Evolutionary conservation across 305 asterid genomes (phyloP), one percentile per base, ranked within the genome.

Genomic region (Fraxinus sp.): DNA sequence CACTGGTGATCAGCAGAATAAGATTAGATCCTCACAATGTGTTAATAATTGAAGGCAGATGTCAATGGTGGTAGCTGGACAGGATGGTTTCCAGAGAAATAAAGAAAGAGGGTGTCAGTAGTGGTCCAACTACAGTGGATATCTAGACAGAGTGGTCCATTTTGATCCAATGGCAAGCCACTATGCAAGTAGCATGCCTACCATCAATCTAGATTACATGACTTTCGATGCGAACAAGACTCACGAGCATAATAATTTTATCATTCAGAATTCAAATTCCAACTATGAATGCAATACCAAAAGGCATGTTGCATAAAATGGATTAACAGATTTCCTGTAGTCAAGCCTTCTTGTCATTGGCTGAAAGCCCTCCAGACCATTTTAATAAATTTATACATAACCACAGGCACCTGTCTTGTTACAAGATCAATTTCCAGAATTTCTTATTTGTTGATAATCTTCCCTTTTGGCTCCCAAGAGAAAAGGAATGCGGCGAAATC

Each of bases 101-200:
- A 86, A 84, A 78, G 86, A 30, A 64, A 76, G 79, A 72, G 81
- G 75, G 75, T 55, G 87, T 75, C 77, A 87, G 82, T 72, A 79
- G 92, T 90, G 92, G 93, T 85, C 93, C 93, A 87, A 62, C 80
- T 74, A 26, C 82, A 83, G 64, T 77, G 83, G 85, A 75, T 81
- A 83, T 78, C 87, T 81, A 86, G 86, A 87, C 87, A 82, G 80
- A 81, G 89, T 91, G 92, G 92, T 88, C 92, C 90, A 83, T 78
- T 26, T 80, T 82, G 9, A 78, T 82, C 84, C 79, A 86, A 11
- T 30, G 83, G 79, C 75, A 79, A 82, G 76, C 75, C 37, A 13
- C 75, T 37, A 70, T 52, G 22, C 32, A 74, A 11, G 80, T 39
- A 75, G 55, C 46, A 81, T 59, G 72, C 77, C 80, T 70, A 9